These are phyloP conservation scores for Dothideomycetes sp. DNA, from an alignment of 2,329 filamentous ascomycete genomes.

Conservation along the genomic window DNA sequence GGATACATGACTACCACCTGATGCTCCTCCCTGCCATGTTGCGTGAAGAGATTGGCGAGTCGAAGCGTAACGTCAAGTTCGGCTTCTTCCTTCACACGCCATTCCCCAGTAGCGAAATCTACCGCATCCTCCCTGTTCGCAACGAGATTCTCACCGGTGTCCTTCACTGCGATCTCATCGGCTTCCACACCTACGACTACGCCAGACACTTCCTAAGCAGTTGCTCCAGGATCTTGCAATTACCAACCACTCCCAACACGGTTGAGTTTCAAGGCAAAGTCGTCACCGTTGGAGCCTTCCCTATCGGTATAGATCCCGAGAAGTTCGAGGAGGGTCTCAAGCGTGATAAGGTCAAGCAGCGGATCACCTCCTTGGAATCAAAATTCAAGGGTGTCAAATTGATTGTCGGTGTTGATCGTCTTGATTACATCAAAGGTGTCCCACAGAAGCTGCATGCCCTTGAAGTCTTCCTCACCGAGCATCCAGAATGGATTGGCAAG, in stretches of 20 bases:
- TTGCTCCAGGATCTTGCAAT: slow-evolving; percentile 82
- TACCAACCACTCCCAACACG: slow-evolving; percentile 78
- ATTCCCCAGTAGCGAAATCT: slow-evolving; percentile 94
- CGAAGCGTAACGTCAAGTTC: slow-evolving; percentile 77
- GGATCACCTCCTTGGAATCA: slow-evolving; percentile 71
- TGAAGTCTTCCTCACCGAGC: slow-evolving; percentile 91
- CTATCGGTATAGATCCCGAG: slow-evolving; percentile 94
- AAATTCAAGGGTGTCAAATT: slow-evolving; percentile 95
- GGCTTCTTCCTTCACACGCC: slow-evolving; percentile 97
- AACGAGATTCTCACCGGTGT: slow-evolving; percentile 80
- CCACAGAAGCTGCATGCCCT: slow-evolving; percentile 94
- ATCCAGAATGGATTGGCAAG: slow-evolving; percentile 96
- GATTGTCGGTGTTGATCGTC: slow-evolving; percentile 89
- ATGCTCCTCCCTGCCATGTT: slow-evolving; percentile 96
- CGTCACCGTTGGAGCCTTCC: slow-evolving; percentile 87
- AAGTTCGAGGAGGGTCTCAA: slow-evolving; percentile 87
- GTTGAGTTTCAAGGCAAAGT: slow-evolving; percentile 84
- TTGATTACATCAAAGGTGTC: slow-evolving; percentile 98
- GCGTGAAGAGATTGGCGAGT: slow-evolving; percentile 62
- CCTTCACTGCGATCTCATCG: slow-evolving; percentile 86
- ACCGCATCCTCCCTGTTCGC: slow-evolving; percentile 85
- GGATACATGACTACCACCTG: slow-evolving; percentile 97
- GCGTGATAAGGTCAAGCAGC: slow-evolving; percentile 75
- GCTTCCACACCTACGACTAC: slow-evolving; percentile 98
- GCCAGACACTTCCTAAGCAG: slow-evolving; percentile 95